phyloP scores from a whole-genome alignment of 2,329 filamentous ascomycete species.

The Ceratocystis ficicola region DNA sequence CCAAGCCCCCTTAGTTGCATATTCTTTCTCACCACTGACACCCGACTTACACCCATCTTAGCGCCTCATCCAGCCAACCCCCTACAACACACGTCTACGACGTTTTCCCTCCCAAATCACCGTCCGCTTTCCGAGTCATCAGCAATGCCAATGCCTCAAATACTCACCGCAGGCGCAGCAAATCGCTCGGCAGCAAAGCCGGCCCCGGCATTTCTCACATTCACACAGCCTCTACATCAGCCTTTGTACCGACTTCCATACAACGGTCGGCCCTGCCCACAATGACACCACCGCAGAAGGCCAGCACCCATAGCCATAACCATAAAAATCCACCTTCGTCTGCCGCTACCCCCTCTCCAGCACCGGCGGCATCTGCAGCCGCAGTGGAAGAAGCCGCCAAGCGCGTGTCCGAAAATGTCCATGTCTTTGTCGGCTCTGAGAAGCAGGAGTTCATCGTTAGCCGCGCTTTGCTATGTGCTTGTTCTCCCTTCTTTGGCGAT shows the following conservation, averaged over 20 bases:
- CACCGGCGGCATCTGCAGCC: neutral
- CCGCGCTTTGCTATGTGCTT: constrained; percentile 36
- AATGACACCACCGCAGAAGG: constrained; percentile 6
- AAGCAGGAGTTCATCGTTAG: constrained; percentile 34
- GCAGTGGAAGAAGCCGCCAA: neutral
- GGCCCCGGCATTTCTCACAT: constrained; percentile 13
- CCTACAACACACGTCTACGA: constrained; percentile 14
- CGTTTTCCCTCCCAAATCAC: constrained; percentile 10
- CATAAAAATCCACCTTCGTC: neutral
- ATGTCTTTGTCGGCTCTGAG: constrained; percentile 35
- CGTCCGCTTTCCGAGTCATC: neutral
- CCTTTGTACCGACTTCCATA: neutral
- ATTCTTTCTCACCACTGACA: constrained; percentile 4
- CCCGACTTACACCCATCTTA: neutral
- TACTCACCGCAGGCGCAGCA: neutral
- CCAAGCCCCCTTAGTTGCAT: neutral
- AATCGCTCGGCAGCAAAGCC: constrained; percentile 15
- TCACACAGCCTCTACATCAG: neutral
- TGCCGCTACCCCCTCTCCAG: neutral
- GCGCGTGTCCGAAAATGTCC: constrained; percentile 26
- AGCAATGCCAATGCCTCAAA: neutral
- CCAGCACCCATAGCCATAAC: neutral
- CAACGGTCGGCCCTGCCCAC: constrained; percentile 10
- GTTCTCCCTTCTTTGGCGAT: constrained; percentile 39
- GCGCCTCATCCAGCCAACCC: neutral